Base-by-base conservation (phyloP, 192 early-diverging fungal species). In the Rhizophagus sp. region DNA sequence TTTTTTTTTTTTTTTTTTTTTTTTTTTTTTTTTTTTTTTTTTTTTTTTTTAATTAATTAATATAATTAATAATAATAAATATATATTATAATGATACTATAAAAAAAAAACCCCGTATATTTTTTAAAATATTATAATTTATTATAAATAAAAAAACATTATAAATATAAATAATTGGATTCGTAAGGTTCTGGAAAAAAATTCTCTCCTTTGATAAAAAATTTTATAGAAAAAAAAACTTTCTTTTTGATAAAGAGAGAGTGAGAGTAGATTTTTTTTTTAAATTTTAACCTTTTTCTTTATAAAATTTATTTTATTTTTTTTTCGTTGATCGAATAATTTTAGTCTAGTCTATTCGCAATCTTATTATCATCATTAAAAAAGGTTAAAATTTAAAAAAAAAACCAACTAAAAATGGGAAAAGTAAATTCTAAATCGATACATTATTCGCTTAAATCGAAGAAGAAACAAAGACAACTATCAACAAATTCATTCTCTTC, bases 251-350 rank as follows among this genome's bases (percentile, higher is more conserved):
- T 57, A 57, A 57, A 57, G 50, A 57, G 50, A 57, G 50, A 19
- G 50, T 19, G 17, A 30, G 27, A 30, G 27, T 30, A 30, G 27
- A 30, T 19, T 57, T 57, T 57, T 57, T 57, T 62, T 79, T 79
- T 79, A 41, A 79, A 57, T 17, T 57, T 57, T 17, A 57, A 57
- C 50, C 50, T 57, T 57, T 19, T 15, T 33, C 2, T 11, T 12
- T 34, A 25, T 66, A 15, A 4, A 30, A 1, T 30, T 33, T 33
- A 15, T 12, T 1, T 30, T 30, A 30, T 4, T 4, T 33, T 66
- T 30, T 30, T 65, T 66, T 66, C 64, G 64, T 66, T 66, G 64
- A 66, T 66, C 64, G 64, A 66, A 66, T 33, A 66, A 57, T 57
- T 19, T 30, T n/a, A n/a, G n/a, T 30, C 1, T 30, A 1, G 27